Base-by-base conservation (phyloP, 495 filamentous ascomycete genomes). In the Podospora australis region DNA sequence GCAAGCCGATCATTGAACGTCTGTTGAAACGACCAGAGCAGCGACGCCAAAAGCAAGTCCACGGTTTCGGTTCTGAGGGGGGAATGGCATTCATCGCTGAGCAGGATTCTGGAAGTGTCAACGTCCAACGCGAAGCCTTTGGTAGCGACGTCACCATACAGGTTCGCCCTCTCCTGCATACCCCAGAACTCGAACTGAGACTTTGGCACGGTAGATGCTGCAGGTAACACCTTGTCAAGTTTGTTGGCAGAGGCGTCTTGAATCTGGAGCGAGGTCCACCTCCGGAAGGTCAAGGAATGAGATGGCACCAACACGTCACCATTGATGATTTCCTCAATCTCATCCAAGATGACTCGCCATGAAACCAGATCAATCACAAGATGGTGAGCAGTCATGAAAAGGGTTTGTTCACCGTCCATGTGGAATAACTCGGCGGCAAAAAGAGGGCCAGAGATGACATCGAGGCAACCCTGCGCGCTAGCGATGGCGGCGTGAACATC, bases 361-460 rank as follows among this genome's bases (percentile, higher is more conserved):
- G 80, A 83, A 3, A 83, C 78, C 26, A 82, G 72, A 45, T 84
- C 80, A 26, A 82, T 69, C 5, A 82, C 74, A 8, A 81, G 51
- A 50, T 83, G 80, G 46, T 83, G 78, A 6, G 67, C 78, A 19
- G 71, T 70, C 62, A 84, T 61, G 13, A 78, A 80, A 8, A 82
- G 45, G 1, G 73, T 48, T 41, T 71, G 64, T 2, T 59, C 53
- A 16, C 38, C 24, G 3, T 45, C 20, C 2, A 41, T 24, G 34
- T 40, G 35, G 35, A 29, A 71, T 38, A 26, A 20, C 25, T 56
- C 57, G 16, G 50, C 53, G 0, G 49, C 55, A 65, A 53, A 50
- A 72, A 78, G 11, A 58, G 55, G 50, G 60, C 66, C 30, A 46
- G 56, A 21, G 52, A 55, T 22, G 60, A 60, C 22, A 68, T 54